Evolutionary conservation across 148 eudicot genomes (phyloP).

Genomic region (Bassia scoparia): DNA sequence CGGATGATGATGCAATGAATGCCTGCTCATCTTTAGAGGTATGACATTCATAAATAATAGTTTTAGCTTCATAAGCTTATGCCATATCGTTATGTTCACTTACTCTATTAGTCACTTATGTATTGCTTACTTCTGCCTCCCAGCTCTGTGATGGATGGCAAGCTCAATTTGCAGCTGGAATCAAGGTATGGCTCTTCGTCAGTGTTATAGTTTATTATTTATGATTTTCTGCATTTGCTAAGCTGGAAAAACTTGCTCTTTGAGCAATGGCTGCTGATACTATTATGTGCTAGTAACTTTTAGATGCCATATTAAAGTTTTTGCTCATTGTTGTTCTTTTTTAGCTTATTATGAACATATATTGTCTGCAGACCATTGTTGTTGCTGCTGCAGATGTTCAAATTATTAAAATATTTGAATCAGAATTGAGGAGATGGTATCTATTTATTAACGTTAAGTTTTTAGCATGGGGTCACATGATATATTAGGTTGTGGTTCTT

Average conservation of each 20-base stretch:
- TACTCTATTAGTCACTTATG: constrained; percentile 2
- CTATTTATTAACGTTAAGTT: no score
- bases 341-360: background rate
- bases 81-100: background rate
- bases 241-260: background rate
- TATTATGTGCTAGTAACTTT: background rate
- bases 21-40: constrained; percentile 69
- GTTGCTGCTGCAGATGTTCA: no score
- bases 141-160: constrained; percentile 74
- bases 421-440: no score
- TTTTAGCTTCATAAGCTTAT: background rate
- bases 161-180: constrained; percentile 77
- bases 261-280: background rate
- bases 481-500: no score
- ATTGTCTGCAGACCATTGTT: constrained; percentile 65
- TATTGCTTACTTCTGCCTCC: constrained; percentile 22
- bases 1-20: constrained; percentile 37
- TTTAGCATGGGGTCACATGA: no score
- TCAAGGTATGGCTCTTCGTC: constrained; percentile 48
- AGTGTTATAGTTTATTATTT: background rate
- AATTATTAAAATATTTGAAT: no score
- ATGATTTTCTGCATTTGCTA: background rate
- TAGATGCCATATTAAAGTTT: background rate
- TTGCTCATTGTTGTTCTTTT: background rate
- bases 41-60: background rate